Base-by-base conservation (phyloP, 2,329 filamentous ascomycete genomes). In the Cladosporium sp. region DNA sequence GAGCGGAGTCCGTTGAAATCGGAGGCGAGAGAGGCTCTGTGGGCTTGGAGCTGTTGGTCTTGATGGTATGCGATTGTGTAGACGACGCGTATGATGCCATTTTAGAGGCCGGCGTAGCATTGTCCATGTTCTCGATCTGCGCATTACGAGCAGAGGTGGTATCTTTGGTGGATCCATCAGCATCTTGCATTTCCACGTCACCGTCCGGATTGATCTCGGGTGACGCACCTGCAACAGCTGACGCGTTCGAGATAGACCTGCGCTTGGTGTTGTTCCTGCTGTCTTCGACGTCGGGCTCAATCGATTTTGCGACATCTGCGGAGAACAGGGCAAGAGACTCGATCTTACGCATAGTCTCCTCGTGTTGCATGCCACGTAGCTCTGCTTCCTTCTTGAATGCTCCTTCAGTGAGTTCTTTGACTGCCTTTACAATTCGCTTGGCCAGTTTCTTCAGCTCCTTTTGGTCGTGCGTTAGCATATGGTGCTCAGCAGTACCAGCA, bases 401-500 rank as follows among this genome's bases (percentile, higher is more conserved):
- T 56, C 83, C 81, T 70, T 96, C 89, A 3, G 96, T 78, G 44
- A 85, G 81, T 13, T 89, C 85, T 70, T 95, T 90, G 32, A 96
- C 82, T 1, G 86, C 84, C 71, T 91, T 95, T 63, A 96, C 82
- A 60, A 97, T 96, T 24, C 91, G 85, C 73, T 95, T 96, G 22
- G 89, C 91, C n/a, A 96, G 77, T 65, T 88, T 89, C 66, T 90
- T 89, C 60, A 89, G 85, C 64, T 96, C 89, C 58, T 90, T 89
- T 60, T 91, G 84, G 66, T 96, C 91, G 9, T 80, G 63, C 1
- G 72, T 75, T 48, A 80, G 65, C 6, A 70, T 71, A 59, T 68
- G 70, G 58, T 78, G 74, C 19, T 74, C 71, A 5, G 70, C 69
- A 34, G 69, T 74, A 19, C 68, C 69, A 19, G 70, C 63, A 35